These are phyloP conservation scores for Diaporthe velutina DNA, from an alignment of 2,329 filamentous ascomycete species.

Conservation along the genomic window DNA sequence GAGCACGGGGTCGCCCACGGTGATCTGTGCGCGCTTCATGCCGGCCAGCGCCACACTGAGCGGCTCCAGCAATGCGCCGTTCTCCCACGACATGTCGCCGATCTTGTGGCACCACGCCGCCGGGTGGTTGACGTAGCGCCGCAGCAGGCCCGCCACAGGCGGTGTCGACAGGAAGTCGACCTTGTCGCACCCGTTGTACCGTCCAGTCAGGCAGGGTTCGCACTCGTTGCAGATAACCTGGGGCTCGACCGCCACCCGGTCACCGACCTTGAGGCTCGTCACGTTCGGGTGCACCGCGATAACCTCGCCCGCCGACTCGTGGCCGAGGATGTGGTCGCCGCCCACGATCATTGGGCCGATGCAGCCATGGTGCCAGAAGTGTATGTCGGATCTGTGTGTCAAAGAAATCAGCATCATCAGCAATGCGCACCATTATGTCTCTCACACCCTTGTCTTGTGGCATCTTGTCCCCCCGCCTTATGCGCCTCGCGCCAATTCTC, in stretches of 20 bases:
- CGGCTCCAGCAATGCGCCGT: slow-evolving; percentile 91
- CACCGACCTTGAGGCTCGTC: slow-evolving; percentile 81
- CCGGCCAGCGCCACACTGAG: slow-evolving; percentile 90
- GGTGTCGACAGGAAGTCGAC: slow-evolving; percentile 93
- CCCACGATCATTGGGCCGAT: slow-evolving; percentile 97
- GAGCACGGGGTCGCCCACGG: slow-evolving; percentile 87
- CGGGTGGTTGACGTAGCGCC: slow-evolving; percentile 95
- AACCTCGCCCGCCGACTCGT: slow-evolving; percentile 90
- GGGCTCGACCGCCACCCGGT: slow-evolving; percentile 93
- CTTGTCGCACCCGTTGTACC: slow-evolving; percentile 93
- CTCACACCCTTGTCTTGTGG: background rate
- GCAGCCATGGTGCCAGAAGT: slow-evolving; percentile 96
- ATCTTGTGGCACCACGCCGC: slow-evolving; percentile 98
- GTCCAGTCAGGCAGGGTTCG: slow-evolving; percentile 90
- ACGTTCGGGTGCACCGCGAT: slow-evolving; percentile 87
- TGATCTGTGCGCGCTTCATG: slow-evolving; percentile 84
- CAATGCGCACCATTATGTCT: background rate
- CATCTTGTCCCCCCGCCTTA: background rate
- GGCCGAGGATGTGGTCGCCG: slow-evolving; percentile 90
- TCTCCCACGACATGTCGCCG: slow-evolving; percentile 89
- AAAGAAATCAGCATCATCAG: slow-evolving; percentile 1
- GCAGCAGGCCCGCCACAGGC: slow-evolving; percentile 86
- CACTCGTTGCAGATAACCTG: slow-evolving; percentile 93
- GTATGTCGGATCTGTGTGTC: slow-evolving; percentile 81
- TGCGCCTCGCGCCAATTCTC: background rate